Conservation (phyloP, 73 alveolate genomes). For the Paraurostyla sp. region DNA sequence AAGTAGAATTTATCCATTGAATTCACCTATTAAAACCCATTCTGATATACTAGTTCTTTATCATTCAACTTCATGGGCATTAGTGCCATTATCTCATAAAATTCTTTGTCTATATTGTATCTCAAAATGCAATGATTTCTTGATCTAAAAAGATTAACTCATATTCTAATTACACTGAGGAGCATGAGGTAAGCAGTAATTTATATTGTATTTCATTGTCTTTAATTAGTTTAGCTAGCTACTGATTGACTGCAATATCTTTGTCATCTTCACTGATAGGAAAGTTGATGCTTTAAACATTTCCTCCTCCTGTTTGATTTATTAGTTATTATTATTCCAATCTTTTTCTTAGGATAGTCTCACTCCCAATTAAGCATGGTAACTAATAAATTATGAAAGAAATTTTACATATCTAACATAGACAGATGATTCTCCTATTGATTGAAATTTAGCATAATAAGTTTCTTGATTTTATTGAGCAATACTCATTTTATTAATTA, state of each 20-base stretch:
- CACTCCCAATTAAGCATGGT: conserved; percentile 74
- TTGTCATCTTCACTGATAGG: background rate
- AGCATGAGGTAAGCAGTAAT: conserved; percentile 45
- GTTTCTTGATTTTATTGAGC: too few relatives aligned
- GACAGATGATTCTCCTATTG: conserved; percentile 42
- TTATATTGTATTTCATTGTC: conserved; percentile 34
- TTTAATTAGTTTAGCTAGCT: background rate
- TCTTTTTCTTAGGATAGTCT: conserved; percentile 1
- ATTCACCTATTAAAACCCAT: background rate
- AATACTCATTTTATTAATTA: too few relatives aligned
- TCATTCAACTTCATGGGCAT: conserved; percentile 10
- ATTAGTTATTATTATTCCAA: too few relatives aligned
- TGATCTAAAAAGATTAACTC: background rate
- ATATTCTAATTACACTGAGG: background rate
- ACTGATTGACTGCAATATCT: background rate
- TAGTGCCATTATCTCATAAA: conserved; percentile 38
- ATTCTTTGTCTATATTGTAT: conserved; percentile 44
- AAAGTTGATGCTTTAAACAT: conserved; percentile 2
- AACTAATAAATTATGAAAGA: conserved; percentile 2
- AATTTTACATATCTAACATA: conserved; percentile 26
- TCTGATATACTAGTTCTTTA: background rate
- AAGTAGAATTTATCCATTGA: conserved; percentile 38
- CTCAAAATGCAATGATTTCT: conserved; percentile 21
- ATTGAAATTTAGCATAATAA: conserved; percentile 69
- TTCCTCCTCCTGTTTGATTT: background rate